Evolutionary conservation across 352 stramenopile genomes (phyloP), one percentile per base, ranked within the genome.

Genomic region (Pelagophyceae sp.): DNA sequence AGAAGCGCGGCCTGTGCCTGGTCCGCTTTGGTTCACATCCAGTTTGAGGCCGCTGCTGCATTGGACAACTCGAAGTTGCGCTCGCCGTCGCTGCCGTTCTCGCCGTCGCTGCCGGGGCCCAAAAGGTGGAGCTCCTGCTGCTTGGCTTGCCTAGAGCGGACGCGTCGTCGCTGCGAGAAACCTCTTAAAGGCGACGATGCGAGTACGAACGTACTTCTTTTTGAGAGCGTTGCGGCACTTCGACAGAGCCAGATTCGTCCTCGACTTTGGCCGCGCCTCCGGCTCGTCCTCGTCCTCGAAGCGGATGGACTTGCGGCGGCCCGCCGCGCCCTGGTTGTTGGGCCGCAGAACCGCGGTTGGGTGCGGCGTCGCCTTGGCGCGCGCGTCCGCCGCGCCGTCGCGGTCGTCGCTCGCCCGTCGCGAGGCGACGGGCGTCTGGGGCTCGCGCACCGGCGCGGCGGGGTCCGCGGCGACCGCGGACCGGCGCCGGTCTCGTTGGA

Each of bases 151-250:
- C n/a, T n/a, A n/a, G n/a, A n/a, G n/a, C n/a, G n/a, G n/a, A n/a
- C n/a, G n/a, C n/a, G n/a, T n/a, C n/a, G n/a, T n/a, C n/a, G n/a
- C n/a, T n/a, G n/a, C n/a, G n/a, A n/a, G n/a, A n/a, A n/a, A n/a
- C n/a, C n/a, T n/a, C n/a, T n/a, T n/a, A n/a, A n/a, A n/a, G n/a
- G n/a, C n/a, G n/a, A n/a, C n/a, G n/a, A n/a, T n/a, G n/a, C n/a
- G n/a, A n/a, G n/a, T n/a, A n/a, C n/a, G n/a, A n/a, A n/a, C 23
- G 45, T 63, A 2, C 54, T 63, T 63, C 54, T 31, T 63, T n/a
- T 63, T 63, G 54, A 29, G 25, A 27, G 54, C 27, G 54, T 63
- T 63, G 54, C 54, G 54, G 54, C 54, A 63, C 54, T 63, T 63
- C 2, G 54, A 63, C 15, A 63, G 54, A 27, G 54, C 15, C 15